Percentiles rank a stretch among this genome's conserved stretches.
These are phyloP conservation scores for Gonium pectorale DNA, from an alignment of 139 green algal genomes.

Conservation along the genomic window DNA sequence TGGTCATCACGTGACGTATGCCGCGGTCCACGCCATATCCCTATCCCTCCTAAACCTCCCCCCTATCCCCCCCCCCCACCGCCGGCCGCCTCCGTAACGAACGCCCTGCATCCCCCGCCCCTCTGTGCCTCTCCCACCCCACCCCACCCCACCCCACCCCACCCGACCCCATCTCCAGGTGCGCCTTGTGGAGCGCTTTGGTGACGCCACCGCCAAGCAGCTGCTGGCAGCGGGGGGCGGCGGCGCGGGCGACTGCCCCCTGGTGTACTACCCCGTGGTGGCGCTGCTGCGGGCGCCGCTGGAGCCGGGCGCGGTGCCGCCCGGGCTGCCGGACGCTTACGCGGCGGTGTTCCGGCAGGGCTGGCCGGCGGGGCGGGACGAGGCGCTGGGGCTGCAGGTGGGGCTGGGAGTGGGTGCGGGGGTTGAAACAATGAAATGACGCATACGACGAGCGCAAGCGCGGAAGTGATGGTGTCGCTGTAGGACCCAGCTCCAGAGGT, in stretches of 20 bases:
- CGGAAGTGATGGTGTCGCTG: no score
- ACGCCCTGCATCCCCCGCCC: no score
- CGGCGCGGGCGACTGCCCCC: neutral
- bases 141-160: neutral
- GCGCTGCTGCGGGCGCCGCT: constrained; percentile 22
- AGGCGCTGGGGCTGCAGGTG: constrained; percentile 13
- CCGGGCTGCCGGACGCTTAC: constrained; percentile 9
- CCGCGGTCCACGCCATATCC: no score
- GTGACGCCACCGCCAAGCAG: constrained; percentile 10
- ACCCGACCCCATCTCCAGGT: neutral
- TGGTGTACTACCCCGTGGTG: constrained; percentile 44
- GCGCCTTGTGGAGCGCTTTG: constrained; percentile 32
- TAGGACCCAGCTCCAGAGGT: no score
- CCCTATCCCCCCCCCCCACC: no score
- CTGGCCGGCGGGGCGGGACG: constrained; percentile 1
- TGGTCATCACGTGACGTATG: no score
- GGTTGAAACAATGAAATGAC: neutral
- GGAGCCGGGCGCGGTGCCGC: neutral
- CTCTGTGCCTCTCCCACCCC: neutral
- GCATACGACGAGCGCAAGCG: no score
- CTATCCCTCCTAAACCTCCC: no score
- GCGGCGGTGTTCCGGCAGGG: constrained; percentile 22
- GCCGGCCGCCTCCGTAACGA: no score
- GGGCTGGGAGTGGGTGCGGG: neutral
- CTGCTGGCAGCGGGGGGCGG: constrained; percentile 23